Evolutionary conservation across 2,329 filamentous ascomycete genomes (phyloP), one percentile per base, ranked within the genome.

Genomic region (Alternaria longipes): DNA sequence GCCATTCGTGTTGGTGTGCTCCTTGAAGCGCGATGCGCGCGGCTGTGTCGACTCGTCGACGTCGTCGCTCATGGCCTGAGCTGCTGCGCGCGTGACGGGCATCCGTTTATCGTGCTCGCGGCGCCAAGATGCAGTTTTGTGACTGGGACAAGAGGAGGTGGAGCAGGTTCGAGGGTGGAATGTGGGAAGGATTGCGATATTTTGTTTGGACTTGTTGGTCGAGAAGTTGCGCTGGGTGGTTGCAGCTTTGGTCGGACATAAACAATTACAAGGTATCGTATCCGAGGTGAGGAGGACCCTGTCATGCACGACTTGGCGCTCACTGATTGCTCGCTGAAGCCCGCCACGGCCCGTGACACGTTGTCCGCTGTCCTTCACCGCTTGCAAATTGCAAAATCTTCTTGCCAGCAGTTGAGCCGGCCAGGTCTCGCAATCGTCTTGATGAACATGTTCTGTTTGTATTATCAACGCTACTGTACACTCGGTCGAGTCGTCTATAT

Each of bases 1-100:
- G 55, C 54, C 67, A 20, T 63, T 70, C 5, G 71, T 74, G 63
- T 76, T 76, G 4, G 74, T 75, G 60, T 70, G 72, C 50, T 76
- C 73, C 41, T 56, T 66, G 65, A 76, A 76, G 32, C 68, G 64
- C 51, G 68, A 72, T 14, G 68, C 53, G 60, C 73, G 74, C 41
- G 68, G 65, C 12, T 24, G 59, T 18, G 53, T 58, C n/a, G 69
- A 59, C 44, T 70, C 68, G n/a, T 69, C 66, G 18, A 20, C 47
- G 16, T 71, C 67, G 54, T 69, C 63, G 41, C 59, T 60, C 66
- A 68, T 68, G 30, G 57, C 58, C 49, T 59, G 18, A 44, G 57
- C 56, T 26, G 58, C 47, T 45, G 53, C 58, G 40, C 58, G 58
- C 49, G 57, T 60, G 32, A 51, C 44, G 18, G 57, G 53, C 53